Base-by-base conservation (phyloP, 352 stramenopile genomes). In the Phytopythium oedochilum region DNA sequence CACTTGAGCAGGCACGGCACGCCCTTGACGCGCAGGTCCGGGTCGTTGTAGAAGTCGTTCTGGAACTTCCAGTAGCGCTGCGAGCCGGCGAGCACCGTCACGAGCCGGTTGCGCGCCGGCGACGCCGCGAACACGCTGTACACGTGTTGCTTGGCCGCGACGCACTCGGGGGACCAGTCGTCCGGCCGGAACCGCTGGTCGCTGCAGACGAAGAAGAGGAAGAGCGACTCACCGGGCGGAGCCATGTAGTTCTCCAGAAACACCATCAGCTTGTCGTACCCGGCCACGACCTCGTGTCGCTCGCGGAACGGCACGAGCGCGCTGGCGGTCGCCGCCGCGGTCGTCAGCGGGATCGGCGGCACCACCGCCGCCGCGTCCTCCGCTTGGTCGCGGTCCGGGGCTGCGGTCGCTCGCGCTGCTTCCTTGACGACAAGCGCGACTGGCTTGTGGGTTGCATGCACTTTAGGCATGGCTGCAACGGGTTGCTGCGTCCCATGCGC, bases 171-270 rank as follows among this genome's bases (percentile, higher is more conserved):
- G 1, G 70, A 84, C 78, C 79, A 88, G 48, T 90, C 75, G 22
- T 59, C 50, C 12, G 71, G 53, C 14, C 79, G 68, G 36, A 80
- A 79, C 12, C 74, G 44, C 26, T 84, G 62, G 46, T 90, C 77
- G 23, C 78, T 88, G 59, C 80, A 90, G 31, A 74, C 70, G 57
- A 90, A 90, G 48, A 86, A 76, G 12, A 90, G 57, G 42, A 86
- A 88, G 34, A 90, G 50, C 18, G 63, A 67, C 48, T 88, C 75
- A 55, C 69, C 44, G 43, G 53, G 44, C 36, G 57, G 60, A n/a
- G 28, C 63, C 52, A 57, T 56, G 47, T 88, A 88, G 29, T 56
- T 77, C 47, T 73, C 60, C 15, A 90, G 60, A 36, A 77, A 86
- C 43, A 71, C 63, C 53, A 74, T 78, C 7, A 66, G 74, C 39